Base-by-base conservation (phyloP, 2,329 filamentous ascomycete species). In the Ophioceras dolichostomum region DNA sequence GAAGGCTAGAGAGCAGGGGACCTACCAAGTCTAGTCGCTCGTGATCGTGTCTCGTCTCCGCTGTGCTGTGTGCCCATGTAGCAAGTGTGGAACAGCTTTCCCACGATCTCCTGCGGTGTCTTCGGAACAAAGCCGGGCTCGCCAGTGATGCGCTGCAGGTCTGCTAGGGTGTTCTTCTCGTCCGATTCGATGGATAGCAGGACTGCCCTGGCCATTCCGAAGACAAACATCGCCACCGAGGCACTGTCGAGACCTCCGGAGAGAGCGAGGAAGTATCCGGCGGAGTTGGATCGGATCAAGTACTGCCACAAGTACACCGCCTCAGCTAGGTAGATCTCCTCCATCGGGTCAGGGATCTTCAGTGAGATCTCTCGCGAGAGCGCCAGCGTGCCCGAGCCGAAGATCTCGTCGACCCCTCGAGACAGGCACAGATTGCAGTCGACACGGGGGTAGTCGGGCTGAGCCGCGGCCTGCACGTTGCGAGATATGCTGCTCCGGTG, bases 31-130 rank as follows among this genome's bases (percentile, higher is more conserved):
- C n/a, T n/a, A n/a, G n/a, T n/a, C n/a, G n/a, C n/a, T n/a, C n/a
- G n/a, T 10, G 60, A 61, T 9, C 76, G 56, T 1, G 76, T 80
- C 41, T 78, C 73, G 19, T 62, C 57, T 9, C 66, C 70, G 1
- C 67, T 73, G 49, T 79, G 73, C 41, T 66, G 57, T 0, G 68
- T 79, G 17, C 73, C 76, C 71, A 79, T 76, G 52, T 70, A 80
- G 41, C 63, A 67, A 2, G 68, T 76, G 38, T 46, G 44, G 4
- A 46, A 26, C 4, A 46, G 38, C 20, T 40, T 43, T 10, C 37
- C 35, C 13, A 46, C 41, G 12, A 46, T 46, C 5, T 42, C 43
- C 20, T 46, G 39, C 2, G 44, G 43, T 20, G 9, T 43, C 16
- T 35, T 20, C 6, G 44, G 44, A 3, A 38, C 20, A 18, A 41